Percentiles rank a stretch among this genome's conserved stretches.
Conservation (phyloP, 2,329 filamentous ascomycete species). For the Periconia sp. region DNA sequence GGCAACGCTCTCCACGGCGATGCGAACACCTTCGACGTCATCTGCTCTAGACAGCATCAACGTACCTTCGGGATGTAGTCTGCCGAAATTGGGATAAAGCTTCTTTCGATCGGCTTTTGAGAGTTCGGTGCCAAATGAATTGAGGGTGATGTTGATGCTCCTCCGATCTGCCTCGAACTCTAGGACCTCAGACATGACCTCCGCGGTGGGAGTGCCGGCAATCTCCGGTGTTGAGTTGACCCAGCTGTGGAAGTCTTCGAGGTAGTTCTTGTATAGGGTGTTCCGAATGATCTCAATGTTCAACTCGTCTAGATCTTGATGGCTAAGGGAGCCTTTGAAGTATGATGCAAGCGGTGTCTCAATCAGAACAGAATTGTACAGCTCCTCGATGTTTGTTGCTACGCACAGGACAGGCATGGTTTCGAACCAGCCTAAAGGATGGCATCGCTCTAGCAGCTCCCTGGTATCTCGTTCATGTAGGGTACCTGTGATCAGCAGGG, state of each 20-base stretch:
- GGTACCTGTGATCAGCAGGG: conserved; percentile 95
- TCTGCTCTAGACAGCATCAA: conserved; percentile 94
- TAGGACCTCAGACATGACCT: conserved; percentile 94
- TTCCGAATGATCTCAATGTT: conserved; percentile 99
- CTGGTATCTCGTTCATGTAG: conserved; percentile 96
- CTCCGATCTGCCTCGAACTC: conserved; percentile 96
- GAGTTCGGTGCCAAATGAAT: conserved; percentile 96
- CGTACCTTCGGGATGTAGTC: conserved; percentile 90
- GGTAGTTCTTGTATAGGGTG: conserved; percentile 98
- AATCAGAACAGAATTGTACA: conserved; percentile 97
- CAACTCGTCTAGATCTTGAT: conserved; percentile 96
- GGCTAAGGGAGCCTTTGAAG: conserved; percentile 95
- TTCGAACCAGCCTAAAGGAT: conserved; percentile 98
- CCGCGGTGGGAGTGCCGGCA: conserved; percentile 83
- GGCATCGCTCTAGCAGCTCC: conserved; percentile 92
- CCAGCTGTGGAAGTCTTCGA: conserved; percentile 96
- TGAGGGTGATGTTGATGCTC: conserved; percentile 98
- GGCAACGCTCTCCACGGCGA: conserved; percentile 89
- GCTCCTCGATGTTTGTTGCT: conserved; percentile 96
- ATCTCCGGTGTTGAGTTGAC: conserved; percentile 90
- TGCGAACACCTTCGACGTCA: conserved; percentile 88
- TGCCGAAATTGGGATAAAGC: conserved; percentile 91
- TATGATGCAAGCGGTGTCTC: conserved; percentile 95
- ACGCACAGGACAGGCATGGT: conserved; percentile 98
- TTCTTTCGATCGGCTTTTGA: conserved; percentile 94